Percentiles rank a stretch among this genome's conserved stretches.
Conservation (phyloP, 1,139 yeast genomes). For the Yamadazyma diospyri region DNA sequence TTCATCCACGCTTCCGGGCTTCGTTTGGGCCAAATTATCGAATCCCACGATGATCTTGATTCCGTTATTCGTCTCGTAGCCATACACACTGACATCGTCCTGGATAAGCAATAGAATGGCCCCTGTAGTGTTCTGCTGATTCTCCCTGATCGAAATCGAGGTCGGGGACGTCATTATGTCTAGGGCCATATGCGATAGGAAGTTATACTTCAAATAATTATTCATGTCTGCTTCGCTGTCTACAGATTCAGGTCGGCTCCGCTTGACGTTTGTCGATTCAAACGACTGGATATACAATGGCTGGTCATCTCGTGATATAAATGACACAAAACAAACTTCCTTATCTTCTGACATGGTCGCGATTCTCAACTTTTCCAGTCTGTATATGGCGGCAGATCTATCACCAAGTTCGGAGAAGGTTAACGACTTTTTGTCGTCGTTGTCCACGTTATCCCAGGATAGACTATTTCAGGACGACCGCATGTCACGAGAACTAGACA, state of each 20-base stretch:
- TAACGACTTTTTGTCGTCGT: slow-evolving; percentile 14
- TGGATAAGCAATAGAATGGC: slow-evolving; percentile 52
- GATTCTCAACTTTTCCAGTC: too few species aligned
- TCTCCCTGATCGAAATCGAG: slow-evolving; percentile 37
- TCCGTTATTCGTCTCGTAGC: slow-evolving; percentile 60
- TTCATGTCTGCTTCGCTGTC: slow-evolving; percentile 21
- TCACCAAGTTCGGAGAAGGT: slow-evolving; percentile 15
- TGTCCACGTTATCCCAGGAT: slow-evolving; percentile 15
- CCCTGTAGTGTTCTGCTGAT: slow-evolving; percentile 23
- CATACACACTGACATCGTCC: slow-evolving; percentile 60
- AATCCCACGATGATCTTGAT: slow-evolving; percentile 56
- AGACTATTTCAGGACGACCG: slow-evolving; percentile 12
- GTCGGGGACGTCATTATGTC: slow-evolving; percentile 58
- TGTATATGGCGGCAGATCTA: neutral
- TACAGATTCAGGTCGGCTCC: too few species aligned
- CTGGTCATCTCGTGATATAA: slow-evolving; percentile 53
- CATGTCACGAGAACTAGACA: slow-evolving; percentile 11
- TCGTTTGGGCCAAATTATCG: slow-evolving; percentile 12
- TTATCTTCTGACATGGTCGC: slow-evolving; percentile 13
- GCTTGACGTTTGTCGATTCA: too few species aligned
- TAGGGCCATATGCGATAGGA: slow-evolving; percentile 63
- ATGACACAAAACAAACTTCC: slow-evolving; percentile 42
- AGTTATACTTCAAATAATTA: slow-evolving; percentile 54
- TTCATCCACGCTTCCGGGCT: slow-evolving; percentile 16
- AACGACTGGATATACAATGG: slow-evolving; percentile 61